Evolutionary conservation across 345 rosid genomes (phyloP), one percentile per base, ranked within the genome.

Genomic region (Diplotaxis tenuifolia): DNA sequence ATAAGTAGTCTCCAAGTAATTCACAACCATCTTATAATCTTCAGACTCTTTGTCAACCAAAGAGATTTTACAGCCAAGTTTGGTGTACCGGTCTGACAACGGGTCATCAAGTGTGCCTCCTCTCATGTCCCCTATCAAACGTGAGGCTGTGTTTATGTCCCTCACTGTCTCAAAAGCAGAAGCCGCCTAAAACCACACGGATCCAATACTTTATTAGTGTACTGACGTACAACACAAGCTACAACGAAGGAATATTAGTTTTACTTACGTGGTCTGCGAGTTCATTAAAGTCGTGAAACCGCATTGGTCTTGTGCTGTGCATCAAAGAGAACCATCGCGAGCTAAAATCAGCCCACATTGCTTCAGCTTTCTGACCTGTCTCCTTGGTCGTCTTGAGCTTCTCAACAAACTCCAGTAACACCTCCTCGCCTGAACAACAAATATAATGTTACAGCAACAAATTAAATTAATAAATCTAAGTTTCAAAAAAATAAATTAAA

Each of bases 61-160:
- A 68, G 81, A 79, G 12, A 91, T 67, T n/a, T 82, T 76, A 82
- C 95, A 91, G 1, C 89, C 83, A 29, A 91, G 70, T 74, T 78
- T 87, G 4, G 74, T 59, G 68, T 88, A 88, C 15, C 86, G 34
- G 22, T 86, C 87, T 2, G 89, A 84, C 68, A 91, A 53, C 1
- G 93, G 96, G 58, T 89, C 95, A 28, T 88, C 98, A 0, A 91
- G 78, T 1, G 96, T 87, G 23, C 83, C 84, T 36, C 87, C 86
- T 8, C 87, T 67, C 87, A 86, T 84, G 31, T 93, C 91, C 19
- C 89, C 95, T 14, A 93, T 76, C 5, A 91, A 75, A 62, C 82
- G 91, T 0, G 97, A 94, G 9, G 97, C 95, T 56, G 75, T 83
- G 34, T 71, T 89, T 47, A 88, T 86, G 64, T 88, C 93, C 20